phyloP scores from a whole-genome alignment of 805 yeast species.

The Candida broadrunensis region DNA sequence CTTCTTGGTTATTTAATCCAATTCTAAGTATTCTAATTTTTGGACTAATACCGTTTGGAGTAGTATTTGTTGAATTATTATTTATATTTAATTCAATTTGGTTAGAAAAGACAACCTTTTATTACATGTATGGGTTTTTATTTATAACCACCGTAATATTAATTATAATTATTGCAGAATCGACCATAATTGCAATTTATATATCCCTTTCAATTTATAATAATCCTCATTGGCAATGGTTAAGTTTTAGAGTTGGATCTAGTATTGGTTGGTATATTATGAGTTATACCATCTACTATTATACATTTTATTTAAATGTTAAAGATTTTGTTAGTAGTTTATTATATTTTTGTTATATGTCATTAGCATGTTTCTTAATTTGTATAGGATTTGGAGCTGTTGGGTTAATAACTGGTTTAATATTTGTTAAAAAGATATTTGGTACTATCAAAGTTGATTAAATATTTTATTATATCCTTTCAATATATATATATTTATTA shows the following conservation, averaged over 20 bases:
- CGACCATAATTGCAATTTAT: slow-evolving; percentile 68
- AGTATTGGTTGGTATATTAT: slow-evolving; percentile 73
- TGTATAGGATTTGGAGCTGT: slow-evolving; percentile 76
- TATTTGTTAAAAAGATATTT: slow-evolving; percentile 63
- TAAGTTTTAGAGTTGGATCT: slow-evolving; percentile 63
- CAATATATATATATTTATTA: background rate
- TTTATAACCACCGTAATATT: slow-evolving; percentile 58
- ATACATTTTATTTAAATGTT: slow-evolving; percentile 53
- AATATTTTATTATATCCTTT: slow-evolving; percentile 4
- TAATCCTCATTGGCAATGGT: slow-evolving; percentile 80
- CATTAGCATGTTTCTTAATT: slow-evolving; percentile 57
- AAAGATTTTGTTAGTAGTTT: slow-evolving; percentile 65
- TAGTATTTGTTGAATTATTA: slow-evolving; percentile 74
- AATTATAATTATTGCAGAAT: slow-evolving; percentile 63
- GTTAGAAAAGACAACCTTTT: slow-evolving; percentile 75
- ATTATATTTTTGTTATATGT: slow-evolving; percentile 70
- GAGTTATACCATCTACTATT: slow-evolving; percentile 66
- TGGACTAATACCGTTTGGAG: slow-evolving; percentile 76
- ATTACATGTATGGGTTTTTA: slow-evolving; percentile 77
- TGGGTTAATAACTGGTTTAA: slow-evolving; percentile 63
- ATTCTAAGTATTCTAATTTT: slow-evolving; percentile 40
- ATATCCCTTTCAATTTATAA: slow-evolving; percentile 52
- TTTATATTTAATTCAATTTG: slow-evolving; percentile 74
- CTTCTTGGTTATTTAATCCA: slow-evolving; percentile 20
- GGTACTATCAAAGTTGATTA: slow-evolving; percentile 56